A percentile compares a stretch with the other conserved stretches of the same genome.
Conservation (phyloP, 139 green algal species). For the Nannochloris sp. region DNA sequence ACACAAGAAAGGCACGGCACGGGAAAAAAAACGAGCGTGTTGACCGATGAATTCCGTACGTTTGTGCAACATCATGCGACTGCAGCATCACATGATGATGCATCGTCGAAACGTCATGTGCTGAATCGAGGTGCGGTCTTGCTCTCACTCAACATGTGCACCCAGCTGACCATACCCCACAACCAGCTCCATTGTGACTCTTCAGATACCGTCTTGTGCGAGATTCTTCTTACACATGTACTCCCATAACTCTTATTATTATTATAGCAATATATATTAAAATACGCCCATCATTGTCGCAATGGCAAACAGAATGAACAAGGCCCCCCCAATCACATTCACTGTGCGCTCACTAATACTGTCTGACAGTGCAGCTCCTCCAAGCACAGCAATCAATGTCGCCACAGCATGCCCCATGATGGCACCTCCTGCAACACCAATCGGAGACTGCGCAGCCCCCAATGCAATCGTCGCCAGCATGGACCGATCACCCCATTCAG, state of each 20-base stretch:
- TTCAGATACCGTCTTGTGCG: neutral
- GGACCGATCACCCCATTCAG: constrained; percentile 87
- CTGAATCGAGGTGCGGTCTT: too few species aligned
- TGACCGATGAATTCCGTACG: too few species aligned
- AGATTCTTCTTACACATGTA: neutral
- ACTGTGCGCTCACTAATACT: constrained; percentile 84
- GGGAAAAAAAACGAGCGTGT: too few species aligned
- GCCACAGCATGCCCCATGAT: constrained; percentile 77
- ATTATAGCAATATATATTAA: constrained; percentile 5
- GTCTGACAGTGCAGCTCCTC: constrained; percentile 68
- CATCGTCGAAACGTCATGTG: too few species aligned
- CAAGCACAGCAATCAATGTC: constrained; percentile 84
- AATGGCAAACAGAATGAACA: constrained; percentile 89
- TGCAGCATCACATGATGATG: too few species aligned
- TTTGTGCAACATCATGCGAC: too few species aligned
- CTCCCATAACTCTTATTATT: neutral
- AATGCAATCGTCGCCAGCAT: constrained; percentile 97
- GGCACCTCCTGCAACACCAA: constrained; percentile 83
- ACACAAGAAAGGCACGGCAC: too few species aligned
- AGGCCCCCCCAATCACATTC: constrained; percentile 58
- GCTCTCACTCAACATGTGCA: too few species aligned
- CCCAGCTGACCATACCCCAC: too few species aligned
- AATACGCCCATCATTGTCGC: constrained; percentile 58
- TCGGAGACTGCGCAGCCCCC: constrained; percentile 73
- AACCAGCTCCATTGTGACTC: too few species aligned